Conservation (phyloP, 371 early-diverging fungal genomes). For the Mucor circinelloides region DNA sequence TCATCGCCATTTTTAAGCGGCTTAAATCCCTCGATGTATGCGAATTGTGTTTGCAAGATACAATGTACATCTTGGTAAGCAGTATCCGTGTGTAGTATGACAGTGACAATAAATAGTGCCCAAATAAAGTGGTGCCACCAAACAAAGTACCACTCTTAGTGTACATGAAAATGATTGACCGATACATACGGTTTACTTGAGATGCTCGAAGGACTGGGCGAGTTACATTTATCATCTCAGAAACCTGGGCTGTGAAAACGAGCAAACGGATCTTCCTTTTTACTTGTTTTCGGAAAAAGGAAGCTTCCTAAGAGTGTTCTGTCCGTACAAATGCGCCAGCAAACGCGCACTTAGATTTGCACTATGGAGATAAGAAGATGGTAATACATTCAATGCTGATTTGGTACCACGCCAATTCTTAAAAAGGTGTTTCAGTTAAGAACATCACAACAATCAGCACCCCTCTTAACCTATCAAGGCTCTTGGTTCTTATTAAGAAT, state of each 20-base stretch:
- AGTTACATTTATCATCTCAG: neutral
- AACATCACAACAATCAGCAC: neutral
- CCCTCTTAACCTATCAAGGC: neutral
- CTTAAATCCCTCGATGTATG: neutral
- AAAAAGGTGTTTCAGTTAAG: neutral
- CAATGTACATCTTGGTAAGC: neutral
- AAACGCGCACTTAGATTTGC: neutral
- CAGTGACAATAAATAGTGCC: neutral
- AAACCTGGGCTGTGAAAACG: neutral
- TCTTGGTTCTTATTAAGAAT: neutral
- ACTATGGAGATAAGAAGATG: neutral
- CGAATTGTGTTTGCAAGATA: neutral
- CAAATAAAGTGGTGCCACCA: neutral
- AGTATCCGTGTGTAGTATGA: neutral
- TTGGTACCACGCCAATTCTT: neutral
- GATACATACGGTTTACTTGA: neutral
- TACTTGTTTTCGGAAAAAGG: neutral
- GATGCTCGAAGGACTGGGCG: neutral
- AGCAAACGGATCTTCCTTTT: neutral
- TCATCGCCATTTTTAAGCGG: too few species aligned
- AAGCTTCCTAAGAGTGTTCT: neutral
- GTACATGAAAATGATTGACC: neutral
- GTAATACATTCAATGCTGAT: conserved; percentile 7
- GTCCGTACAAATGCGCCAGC: neutral
- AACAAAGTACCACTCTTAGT: neutral